Percentiles rank a stretch among this genome's conserved stretches.
Evolutionary conservation across 129 eudicot species (phyloP).

Genomic region (Flaveria bidentis): DNA sequence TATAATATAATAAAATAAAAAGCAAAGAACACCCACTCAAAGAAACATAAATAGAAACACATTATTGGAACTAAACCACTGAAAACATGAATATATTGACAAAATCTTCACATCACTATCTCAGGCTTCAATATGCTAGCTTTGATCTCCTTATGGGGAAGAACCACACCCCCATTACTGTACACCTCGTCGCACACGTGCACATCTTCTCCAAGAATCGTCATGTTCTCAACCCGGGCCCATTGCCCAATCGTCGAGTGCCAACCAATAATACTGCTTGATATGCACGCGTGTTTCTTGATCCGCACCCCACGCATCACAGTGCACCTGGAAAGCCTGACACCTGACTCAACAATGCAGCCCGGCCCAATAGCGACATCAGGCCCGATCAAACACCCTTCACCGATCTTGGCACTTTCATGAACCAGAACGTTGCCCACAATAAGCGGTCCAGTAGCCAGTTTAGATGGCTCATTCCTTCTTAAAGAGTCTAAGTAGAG

Average conservation of each 20-base stretch:
- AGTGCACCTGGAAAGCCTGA: slow-evolving; percentile 90
- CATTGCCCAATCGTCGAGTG: slow-evolving; percentile 94
- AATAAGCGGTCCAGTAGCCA: slow-evolving; percentile 63
- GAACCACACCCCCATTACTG: slow-evolving; percentile 93
- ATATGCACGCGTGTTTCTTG: slow-evolving; percentile 87
- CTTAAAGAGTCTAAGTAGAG: slow-evolving; percentile 80
- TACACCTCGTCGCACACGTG: slow-evolving; percentile 89
- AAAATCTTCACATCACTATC: slow-evolving; percentile 77
- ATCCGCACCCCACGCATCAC: slow-evolving; percentile 90
- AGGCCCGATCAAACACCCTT: slow-evolving; percentile 92
- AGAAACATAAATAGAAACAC: slow-evolving; percentile 12
- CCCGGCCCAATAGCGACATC: slow-evolving; percentile 97
- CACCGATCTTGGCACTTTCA: slow-evolving; percentile 83
- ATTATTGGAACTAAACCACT: neutral
- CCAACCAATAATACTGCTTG: slow-evolving; percentile 91
- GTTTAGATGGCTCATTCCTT: slow-evolving; percentile 52
- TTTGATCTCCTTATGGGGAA: slow-evolving; percentile 97
- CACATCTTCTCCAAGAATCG: slow-evolving; percentile 92
- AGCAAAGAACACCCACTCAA: too few relatives aligned
- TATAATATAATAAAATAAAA: too few relatives aligned
- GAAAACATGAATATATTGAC: slow-evolving; percentile 16
- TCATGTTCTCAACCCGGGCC: slow-evolving; percentile 99
- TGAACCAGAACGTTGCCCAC: slow-evolving; percentile 86
- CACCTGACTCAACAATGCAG: slow-evolving; percentile 87
- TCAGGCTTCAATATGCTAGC: slow-evolving; percentile 96